phyloP scores from a whole-genome alignment of 352 stramenopile species.

The Lagenidium giganteum region DNA sequence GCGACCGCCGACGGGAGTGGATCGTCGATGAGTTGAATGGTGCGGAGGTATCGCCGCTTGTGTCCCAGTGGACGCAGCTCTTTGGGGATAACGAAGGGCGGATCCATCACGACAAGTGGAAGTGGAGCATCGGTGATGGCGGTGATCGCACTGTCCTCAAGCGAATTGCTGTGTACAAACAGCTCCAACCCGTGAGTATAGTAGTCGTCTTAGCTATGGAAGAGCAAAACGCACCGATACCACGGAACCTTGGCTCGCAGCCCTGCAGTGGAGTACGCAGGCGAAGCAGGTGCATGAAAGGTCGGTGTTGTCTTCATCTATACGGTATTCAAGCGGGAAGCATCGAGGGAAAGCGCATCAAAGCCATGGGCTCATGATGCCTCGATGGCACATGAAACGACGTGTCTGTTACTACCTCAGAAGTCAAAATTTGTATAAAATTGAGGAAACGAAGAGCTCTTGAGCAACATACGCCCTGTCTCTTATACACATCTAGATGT shows the following conservation, averaged over 20 bases:
- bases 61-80: constrained; percentile 43
- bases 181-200: constrained; percentile 1
- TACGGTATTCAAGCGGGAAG: no score
- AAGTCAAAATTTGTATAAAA: no score
- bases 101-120: constrained; percentile 34
- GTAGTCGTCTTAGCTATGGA: background rate
- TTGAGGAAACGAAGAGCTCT: no score
- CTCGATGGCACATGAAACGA: no score
- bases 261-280: no score
- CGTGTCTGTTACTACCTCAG: no score
- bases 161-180: constrained; percentile 47
- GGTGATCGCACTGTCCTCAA: constrained; percentile 26
- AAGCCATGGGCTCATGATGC: no score
- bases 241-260: constrained; percentile 41
- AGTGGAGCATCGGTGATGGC: constrained; percentile 31
- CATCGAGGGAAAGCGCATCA: no score
- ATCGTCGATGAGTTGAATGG: constrained; percentile 47
- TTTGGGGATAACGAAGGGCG: constrained; percentile 44
- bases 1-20: background rate
- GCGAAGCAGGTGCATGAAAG: no score
- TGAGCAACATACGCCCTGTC: no score
- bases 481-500: no score
- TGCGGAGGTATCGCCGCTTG: constrained; percentile 49
- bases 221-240: constrained; percentile 45
- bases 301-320: no score